These are phyloP conservation scores for Ogataea populi-albae DNA, from an alignment of 805 yeast species.

Conservation along the genomic window DNA sequence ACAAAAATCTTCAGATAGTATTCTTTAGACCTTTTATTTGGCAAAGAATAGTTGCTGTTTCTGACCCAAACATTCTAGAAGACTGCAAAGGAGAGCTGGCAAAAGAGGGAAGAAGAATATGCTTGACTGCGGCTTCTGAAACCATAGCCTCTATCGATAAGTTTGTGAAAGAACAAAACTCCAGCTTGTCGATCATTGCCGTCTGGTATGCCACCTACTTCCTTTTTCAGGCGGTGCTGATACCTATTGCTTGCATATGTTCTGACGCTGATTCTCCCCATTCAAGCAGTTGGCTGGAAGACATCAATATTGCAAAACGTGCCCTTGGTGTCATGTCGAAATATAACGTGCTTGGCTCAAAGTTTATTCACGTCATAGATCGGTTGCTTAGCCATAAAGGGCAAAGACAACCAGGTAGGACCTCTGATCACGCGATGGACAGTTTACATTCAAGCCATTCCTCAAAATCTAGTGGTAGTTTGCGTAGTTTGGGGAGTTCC, in stretches of 20 bases:
- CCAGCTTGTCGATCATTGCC: conserved; percentile 41
- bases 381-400: conserved; percentile 31
- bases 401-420: no score
- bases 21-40: conserved; percentile 55
- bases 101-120: conserved; percentile 47
- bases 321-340: conserved; percentile 37
- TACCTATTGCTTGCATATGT: conserved; percentile 53
- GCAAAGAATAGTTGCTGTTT: conserved; percentile 45
- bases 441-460: no score
- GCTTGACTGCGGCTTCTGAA: conserved; percentile 49
- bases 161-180: conserved; percentile 27
- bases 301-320: conserved; percentile 41
- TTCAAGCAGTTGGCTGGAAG: conserved; percentile 42
- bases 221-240: conserved; percentile 59
- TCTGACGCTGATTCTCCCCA: conserved; percentile 48
- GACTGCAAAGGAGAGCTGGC: conserved; percentile 41
- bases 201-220: conserved; percentile 66
- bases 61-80: conserved; percentile 32
- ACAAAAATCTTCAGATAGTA: conserved; percentile 52
- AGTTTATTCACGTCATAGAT: conserved; percentile 45
- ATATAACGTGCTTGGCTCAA: conserved; percentile 44
- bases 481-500: no score
- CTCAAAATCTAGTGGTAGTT: no score
- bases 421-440: no score
- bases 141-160: conserved; percentile 49